phyloP scores from a whole-genome alignment of 257 asterid species.

The Verbascum thapsus region DNA sequence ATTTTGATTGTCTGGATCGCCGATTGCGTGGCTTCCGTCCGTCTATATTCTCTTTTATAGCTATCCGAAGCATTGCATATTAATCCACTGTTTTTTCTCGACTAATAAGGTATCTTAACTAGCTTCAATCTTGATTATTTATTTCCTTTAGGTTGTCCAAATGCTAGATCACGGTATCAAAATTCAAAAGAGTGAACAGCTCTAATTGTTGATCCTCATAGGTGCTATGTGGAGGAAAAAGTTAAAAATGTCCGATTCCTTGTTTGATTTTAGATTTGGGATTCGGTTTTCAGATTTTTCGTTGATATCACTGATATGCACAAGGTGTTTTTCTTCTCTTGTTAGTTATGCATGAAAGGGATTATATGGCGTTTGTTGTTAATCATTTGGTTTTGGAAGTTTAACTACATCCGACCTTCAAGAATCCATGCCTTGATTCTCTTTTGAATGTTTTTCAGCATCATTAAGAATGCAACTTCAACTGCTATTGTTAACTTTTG shows the following conservation, averaged over 20 bases:
- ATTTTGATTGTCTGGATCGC: background rate
- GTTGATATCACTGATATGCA: background rate
- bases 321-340: conserved; percentile 1
- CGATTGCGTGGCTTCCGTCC: background rate
- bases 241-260: conserved; percentile 1
- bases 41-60: background rate
- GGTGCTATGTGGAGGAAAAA: conserved; percentile 22
- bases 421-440: background rate
- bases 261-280: conserved; percentile 22
- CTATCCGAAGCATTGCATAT: background rate
- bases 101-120: background rate
- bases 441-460: background rate
- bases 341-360: background rate
- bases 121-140: background rate
- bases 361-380: background rate
- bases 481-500: conserved; percentile 4
- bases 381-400: conserved; percentile 6
- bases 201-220: conserved; percentile 5
- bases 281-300: conserved; percentile 18
- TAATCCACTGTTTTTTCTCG: background rate
- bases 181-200: background rate
- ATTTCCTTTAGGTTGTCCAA: conserved; percentile 11
- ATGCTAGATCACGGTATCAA: conserved; percentile 5
- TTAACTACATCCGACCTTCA: background rate
- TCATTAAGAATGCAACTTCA: background rate